phyloP scores from a whole-genome alignment of 345 rosid species.

The Eucalyptus regnans region DNA sequence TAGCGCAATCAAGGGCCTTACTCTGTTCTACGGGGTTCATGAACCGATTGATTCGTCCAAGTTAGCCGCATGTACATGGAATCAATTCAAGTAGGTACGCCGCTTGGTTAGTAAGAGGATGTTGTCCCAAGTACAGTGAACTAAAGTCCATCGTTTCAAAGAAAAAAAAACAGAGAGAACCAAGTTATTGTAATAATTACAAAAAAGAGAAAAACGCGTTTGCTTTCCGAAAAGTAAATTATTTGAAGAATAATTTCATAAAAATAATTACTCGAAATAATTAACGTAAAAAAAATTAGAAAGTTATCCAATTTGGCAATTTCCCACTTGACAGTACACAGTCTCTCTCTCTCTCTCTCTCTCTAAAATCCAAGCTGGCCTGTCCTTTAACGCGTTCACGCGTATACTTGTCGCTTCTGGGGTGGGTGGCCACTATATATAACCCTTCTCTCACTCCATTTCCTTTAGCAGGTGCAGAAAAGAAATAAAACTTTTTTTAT shows the following conservation, averaged over 20 bases:
- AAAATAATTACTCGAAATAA: not conserved
- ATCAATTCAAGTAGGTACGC: not conserved
- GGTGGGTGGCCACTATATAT: not conserved
- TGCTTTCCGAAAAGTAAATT: not conserved
- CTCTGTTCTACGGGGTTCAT: not conserved
- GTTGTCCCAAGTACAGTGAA: not conserved
- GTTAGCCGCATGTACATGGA: not conserved
- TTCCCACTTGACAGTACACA: not conserved
- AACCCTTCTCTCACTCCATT: not conserved
- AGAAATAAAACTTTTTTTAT: not conserved
- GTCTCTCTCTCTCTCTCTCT: not conserved
- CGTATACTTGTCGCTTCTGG: conserved; percentile 1
- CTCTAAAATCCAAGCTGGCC: not conserved
- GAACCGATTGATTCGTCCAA: not conserved
- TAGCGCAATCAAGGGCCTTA: not conserved
- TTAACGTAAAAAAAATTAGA: not conserved
- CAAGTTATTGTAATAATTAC: not conserved
- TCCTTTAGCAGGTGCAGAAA: not conserved
- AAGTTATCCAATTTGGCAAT: not conserved
- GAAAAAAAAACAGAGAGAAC: accelerated
- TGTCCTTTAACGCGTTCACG: conserved; percentile 2
- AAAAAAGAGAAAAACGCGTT: not conserved
- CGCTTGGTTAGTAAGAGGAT: not conserved
- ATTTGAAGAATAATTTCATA: not conserved
- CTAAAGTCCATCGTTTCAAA: not conserved